Percentiles rank a stretch among this genome's conserved stretches.
Evolutionary conservation across 257 asterid genomes (phyloP).

Genomic region (Cinchona pubescens): DNA sequence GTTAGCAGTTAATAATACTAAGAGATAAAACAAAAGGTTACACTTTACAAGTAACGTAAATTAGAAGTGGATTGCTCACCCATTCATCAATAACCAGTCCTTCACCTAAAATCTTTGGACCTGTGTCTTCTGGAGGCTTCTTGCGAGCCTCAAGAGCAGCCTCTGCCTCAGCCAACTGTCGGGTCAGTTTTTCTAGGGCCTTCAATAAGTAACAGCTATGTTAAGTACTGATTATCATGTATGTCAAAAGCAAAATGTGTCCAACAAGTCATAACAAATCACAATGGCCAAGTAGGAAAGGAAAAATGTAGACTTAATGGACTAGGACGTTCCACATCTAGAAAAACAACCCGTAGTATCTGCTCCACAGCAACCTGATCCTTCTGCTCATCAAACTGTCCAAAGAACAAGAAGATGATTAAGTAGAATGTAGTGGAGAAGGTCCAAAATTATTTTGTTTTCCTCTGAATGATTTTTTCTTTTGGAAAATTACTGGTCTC

Average conservation of each 20-base stretch:
- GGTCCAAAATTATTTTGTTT: not conserved
- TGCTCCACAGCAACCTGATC: conserved; percentile 90
- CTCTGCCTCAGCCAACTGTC: conserved; percentile 80
- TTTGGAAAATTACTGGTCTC: not conserved
- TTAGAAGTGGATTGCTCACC: conserved; percentile 52
- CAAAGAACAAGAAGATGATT: conserved; percentile 16
- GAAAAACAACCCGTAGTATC: conserved; percentile 80
- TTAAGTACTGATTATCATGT: conserved; percentile 2
- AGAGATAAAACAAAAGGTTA: not conserved
- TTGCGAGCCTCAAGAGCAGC: conserved; percentile 78
- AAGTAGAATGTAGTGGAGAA: not conserved
- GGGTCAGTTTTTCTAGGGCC: conserved; percentile 78
- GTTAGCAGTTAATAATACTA: not conserved
- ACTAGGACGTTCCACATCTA: conserved; percentile 69
- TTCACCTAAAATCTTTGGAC: conserved; percentile 77
- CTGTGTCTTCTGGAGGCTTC: conserved; percentile 72
- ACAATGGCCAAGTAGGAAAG: not conserved
- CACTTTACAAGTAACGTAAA: not conserved
- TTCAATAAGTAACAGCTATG: conserved; percentile 18
- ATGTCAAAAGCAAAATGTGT: not conserved
- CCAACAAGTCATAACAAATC: not conserved
- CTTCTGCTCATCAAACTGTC: conserved; percentile 90
- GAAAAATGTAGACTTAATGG: conserved; percentile 61
- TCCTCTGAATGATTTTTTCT: not conserved
- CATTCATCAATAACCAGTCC: conserved; percentile 94